Percentiles rank a stretch among this genome's conserved stretches.
phyloP scores from a whole-genome alignment of 805 yeast species.

The Hanseniaspora valbyensis region DNA sequence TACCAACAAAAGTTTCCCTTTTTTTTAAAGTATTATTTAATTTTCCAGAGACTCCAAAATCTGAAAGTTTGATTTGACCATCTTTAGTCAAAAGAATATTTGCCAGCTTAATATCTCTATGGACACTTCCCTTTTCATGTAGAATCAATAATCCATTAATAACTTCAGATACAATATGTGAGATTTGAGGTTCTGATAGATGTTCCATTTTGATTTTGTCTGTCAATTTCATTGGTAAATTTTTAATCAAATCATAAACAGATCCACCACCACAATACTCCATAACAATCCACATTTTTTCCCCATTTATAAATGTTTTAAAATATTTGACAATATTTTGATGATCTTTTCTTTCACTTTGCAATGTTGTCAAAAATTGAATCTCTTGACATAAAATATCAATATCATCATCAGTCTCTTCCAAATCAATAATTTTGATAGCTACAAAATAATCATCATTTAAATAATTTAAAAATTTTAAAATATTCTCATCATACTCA shows the following conservation, averaged over 20 bases:
- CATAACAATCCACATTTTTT: conserved; percentile 80
- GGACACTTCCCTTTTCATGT: conserved; percentile 66
- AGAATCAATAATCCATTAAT: conserved; percentile 64
- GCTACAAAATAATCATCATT: conserved; percentile 48
- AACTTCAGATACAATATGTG: conserved; percentile 52
- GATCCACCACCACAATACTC: conserved; percentile 95
- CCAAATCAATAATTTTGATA: conserved; percentile 74
- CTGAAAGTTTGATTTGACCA: conserved; percentile 74
- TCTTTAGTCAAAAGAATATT: conserved; percentile 61
- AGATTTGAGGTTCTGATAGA: conserved; percentile 49
- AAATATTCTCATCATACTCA: neutral
- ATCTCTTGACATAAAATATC: conserved; percentile 66
- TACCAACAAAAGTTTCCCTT: conserved; percentile 77
- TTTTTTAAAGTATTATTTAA: conserved; percentile 52
- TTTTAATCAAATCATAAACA: conserved; percentile 60
- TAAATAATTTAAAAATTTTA: conserved; percentile 5
- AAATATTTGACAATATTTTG: conserved; percentile 55
- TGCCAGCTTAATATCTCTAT: conserved; percentile 85
- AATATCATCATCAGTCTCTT: conserved; percentile 66
- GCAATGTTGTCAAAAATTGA: conserved; percentile 54
- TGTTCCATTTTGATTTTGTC: conserved; percentile 15
- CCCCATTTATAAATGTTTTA: conserved; percentile 48
- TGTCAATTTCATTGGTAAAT: conserved; percentile 31
- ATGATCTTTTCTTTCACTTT: conserved; percentile 27
- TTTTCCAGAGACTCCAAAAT: conserved; percentile 89